Percentiles rank a stretch among this genome's conserved stretches.
phyloP scores from a whole-genome alignment of 768 basidiomycete genomes.

The Termitomyces sp. region DNA sequence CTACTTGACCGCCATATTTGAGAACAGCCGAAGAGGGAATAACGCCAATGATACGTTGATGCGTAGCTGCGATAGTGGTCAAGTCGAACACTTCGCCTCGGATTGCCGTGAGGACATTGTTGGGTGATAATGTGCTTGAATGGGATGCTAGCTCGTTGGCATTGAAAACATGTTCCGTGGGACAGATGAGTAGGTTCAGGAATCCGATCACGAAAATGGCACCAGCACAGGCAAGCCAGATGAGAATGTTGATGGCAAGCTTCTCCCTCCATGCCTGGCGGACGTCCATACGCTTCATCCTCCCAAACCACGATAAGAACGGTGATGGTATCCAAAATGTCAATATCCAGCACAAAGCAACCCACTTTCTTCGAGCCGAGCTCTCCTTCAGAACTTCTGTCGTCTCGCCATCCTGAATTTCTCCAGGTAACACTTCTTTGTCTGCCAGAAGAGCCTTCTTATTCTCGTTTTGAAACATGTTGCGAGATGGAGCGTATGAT shows the following conservation, averaged over 20 bases:
- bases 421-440: slow-evolving; percentile 82
- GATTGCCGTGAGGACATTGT: slow-evolving; percentile 77
- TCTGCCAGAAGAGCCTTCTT: slow-evolving; percentile 61
- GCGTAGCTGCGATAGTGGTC: slow-evolving; percentile 58
- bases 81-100: slow-evolving; percentile 96
- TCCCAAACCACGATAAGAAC: slow-evolving; percentile 65
- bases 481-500: slow-evolving; percentile 89
- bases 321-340: slow-evolving; percentile 90
- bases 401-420: slow-evolving; percentile 85
- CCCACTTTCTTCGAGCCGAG: slow-evolving; percentile 82
- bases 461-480: slow-evolving; percentile 90
- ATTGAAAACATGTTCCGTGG: slow-evolving; percentile 90
- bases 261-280: slow-evolving; percentile 98
- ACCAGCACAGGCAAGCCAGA: slow-evolving; percentile 90
- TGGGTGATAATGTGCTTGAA: slow-evolving; percentile 56
- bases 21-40: slow-evolving; percentile 73
- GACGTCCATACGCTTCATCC: slow-evolving; percentile 93
- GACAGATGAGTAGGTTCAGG: slow-evolving; percentile 87
- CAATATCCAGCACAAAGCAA: slow-evolving; percentile 79
- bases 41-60: slow-evolving; percentile 66
- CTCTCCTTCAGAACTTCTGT: slow-evolving; percentile 84
- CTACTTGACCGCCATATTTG: slow-evolving; percentile 76
- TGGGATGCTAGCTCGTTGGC: slow-evolving; percentile 71
- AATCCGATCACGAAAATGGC: slow-evolving; percentile 92
- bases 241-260: slow-evolving; percentile 89